Conservation (phyloP, 148 eudicot genomes). For the Dianthus caryophyllus region DNA sequence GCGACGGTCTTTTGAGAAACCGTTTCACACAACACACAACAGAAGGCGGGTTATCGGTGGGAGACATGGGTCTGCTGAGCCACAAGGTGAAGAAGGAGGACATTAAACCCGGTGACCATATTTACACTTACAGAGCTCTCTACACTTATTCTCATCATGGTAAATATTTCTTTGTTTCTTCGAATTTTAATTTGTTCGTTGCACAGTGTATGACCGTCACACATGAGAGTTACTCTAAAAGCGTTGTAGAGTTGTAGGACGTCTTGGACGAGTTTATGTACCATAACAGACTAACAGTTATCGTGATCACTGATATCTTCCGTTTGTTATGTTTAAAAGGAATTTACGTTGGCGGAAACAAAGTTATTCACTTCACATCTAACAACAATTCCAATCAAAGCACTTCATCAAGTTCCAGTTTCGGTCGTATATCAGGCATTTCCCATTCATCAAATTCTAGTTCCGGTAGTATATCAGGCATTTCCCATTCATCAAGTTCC, state of each 20-base stretch:
- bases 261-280: no score
- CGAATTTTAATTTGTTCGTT: neutral
- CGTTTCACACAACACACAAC: no score
- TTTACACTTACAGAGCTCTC: slow-evolving; percentile 86
- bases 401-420: neutral
- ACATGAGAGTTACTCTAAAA: neutral
- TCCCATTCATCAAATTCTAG: no score
- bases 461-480: no score
- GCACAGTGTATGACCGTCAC: no score
- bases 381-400: slow-evolving; percentile 24
- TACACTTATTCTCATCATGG: slow-evolving; percentile 94
- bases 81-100: slow-evolving; percentile 70
- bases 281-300: neutral
- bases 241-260: no score
- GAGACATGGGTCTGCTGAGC: slow-evolving; percentile 58
- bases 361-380: slow-evolving; percentile 85
- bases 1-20: no score
- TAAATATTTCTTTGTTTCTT: slow-evolving; percentile 1
- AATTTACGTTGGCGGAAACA: slow-evolving; percentile 83
- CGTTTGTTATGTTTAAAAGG: slow-evolving; percentile 33
- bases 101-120: slow-evolving; percentile 77
- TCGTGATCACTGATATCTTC: slow-evolving; percentile 3
- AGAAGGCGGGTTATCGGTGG: no score
- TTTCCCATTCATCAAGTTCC: no score
- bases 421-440: no score